phyloP scores from a whole-genome alignment of 73 alveolate species.

The Paramecium tetraurelia region DNA sequence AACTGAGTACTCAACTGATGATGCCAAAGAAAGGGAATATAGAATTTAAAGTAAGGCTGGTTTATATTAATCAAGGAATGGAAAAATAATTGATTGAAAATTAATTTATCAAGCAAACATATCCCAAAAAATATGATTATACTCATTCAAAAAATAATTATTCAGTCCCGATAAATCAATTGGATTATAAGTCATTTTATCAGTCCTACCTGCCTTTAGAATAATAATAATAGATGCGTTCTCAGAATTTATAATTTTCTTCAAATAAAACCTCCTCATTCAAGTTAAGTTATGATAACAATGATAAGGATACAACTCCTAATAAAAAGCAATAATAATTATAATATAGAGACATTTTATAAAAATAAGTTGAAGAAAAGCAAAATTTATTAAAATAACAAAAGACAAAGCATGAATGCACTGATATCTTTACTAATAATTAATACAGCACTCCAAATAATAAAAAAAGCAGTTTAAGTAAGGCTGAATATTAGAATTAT shows the following conservation, averaged over 20 bases:
- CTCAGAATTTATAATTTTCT: background rate
- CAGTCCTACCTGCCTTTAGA: background rate
- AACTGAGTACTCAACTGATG: background rate
- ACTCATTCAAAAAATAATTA: background rate
- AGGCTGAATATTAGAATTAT: background rate
- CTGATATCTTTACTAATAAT: background rate
- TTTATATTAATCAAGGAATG: background rate
- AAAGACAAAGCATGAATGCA: background rate
- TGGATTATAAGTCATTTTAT: background rate
- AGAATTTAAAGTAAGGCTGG: background rate
- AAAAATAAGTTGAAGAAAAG: background rate
- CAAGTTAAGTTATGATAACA: background rate
- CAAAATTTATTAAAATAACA: background rate
- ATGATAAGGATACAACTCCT: background rate
- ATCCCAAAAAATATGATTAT: background rate
- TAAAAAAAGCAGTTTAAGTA: background rate
- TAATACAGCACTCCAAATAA: background rate
- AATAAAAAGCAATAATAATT: background rate
- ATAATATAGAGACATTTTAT: background rate
- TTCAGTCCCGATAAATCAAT: background rate
- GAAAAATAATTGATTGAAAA: background rate
- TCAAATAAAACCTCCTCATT: background rate
- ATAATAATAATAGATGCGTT: background rate
- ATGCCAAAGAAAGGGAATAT: background rate
- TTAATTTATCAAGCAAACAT: background rate